Base-by-base conservation (phyloP, 306 rosid genomes). In the Rubus idaeus region DNA sequence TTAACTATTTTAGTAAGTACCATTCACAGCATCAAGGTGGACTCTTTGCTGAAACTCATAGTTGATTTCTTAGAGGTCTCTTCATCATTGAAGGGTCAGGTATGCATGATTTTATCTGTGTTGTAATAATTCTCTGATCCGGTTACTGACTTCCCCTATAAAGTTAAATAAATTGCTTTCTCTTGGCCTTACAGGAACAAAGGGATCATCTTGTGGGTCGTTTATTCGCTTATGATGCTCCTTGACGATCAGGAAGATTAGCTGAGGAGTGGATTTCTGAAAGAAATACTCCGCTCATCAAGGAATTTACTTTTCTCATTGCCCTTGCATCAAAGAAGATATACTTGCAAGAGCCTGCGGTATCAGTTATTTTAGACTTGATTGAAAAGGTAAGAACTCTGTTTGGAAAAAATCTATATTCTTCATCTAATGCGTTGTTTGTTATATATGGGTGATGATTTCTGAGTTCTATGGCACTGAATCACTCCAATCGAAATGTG, bases 61-160 rank as follows among this genome's bases (percentile, higher is more conserved):
- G 86, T 81, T 66, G 91, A 91, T 79, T 83, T 88, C 72, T 83
- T 92, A 75, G 99, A 95, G 86, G 91, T 92, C 74, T 79, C 93
- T 78, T 90, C 97, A 45, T 95, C 99, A 30, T 92, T 89, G 97
- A 95, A 91, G 89, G 97, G 99, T 73, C 97, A 95, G 97, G 97
- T 92, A 77, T 78, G 75, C 40, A 40, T 17, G 77, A 65, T 23
- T 52, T 11, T 76, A 21, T 60, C 53, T 46, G 10, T 78, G 41
- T 77, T 66, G 30, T 11, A 51, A 21, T 52, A 50, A 52, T 52
- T 80, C 39, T 46, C 60, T 70, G 16, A 20, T 80, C 26, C 5
- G 9, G 57, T 41, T 83, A 67, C 64, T 78, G 3, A 79, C 45
- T 53, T 30, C 72, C 42, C 46, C 68, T 65, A 39, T 76, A 13